These are phyloP conservation scores for Pseudopithomyces maydicus DNA, from an alignment of 2,329 filamentous ascomycete genomes.

Conservation along the genomic window DNA sequence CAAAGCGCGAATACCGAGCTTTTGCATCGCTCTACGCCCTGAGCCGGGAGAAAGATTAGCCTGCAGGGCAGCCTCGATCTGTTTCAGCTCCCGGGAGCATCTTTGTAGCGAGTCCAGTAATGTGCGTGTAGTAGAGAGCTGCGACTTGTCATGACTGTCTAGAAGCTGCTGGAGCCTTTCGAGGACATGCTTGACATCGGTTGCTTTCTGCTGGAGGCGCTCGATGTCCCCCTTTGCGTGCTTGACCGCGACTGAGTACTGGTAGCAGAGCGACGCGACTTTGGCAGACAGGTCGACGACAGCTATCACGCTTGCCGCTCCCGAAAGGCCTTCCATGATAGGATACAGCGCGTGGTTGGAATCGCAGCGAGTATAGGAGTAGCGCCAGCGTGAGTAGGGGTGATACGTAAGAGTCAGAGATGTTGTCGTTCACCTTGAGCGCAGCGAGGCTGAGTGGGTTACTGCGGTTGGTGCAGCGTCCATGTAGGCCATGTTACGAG, in stretches of 20 bases:
- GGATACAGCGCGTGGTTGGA: no score
- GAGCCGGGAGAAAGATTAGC: slow-evolving; percentile 17
- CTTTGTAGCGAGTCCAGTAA: slow-evolving; percentile 22
- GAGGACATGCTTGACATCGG: slow-evolving; percentile 28
- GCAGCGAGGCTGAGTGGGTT: neutral
- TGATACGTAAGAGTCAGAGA: no score
- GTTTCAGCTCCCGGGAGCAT: slow-evolving; percentile 19
- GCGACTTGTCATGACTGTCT: slow-evolving; percentile 27
- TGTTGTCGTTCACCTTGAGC: neutral
- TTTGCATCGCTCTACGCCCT: slow-evolving; percentile 34
- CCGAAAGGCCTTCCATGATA: no score
- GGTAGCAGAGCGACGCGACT: slow-evolving; percentile 38
- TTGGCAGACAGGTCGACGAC: slow-evolving; percentile 48
- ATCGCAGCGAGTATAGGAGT: no score
- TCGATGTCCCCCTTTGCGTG: slow-evolving; percentile 37
- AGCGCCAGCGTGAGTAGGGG: no score
- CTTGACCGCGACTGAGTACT: slow-evolving; percentile 39
- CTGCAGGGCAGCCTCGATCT: slow-evolving; percentile 15
- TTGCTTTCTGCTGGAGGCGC: slow-evolving; percentile 36
- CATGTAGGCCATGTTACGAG: neutral
- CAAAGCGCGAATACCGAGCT: slow-evolving; percentile 40
- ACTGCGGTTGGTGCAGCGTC: slow-evolving; percentile 10
- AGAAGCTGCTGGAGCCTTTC: slow-evolving; percentile 31
- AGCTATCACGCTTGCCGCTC: no score
- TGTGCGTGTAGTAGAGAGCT: slow-evolving; percentile 30